Conservation (phyloP, 2,329 filamentous ascomycete genomes). For the Cercospora beticola region DNA sequence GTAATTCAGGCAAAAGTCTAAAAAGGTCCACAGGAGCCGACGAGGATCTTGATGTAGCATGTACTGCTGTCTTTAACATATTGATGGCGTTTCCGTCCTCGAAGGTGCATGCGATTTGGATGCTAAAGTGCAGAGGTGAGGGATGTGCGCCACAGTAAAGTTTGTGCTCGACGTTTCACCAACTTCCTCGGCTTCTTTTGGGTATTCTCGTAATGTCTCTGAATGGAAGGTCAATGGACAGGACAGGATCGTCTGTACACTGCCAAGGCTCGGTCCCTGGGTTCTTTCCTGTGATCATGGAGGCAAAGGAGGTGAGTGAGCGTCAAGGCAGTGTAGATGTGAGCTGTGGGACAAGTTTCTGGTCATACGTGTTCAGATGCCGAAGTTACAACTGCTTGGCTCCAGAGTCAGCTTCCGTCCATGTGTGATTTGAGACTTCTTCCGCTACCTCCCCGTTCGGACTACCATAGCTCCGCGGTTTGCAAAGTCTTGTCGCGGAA, state of each 20-base stretch:
- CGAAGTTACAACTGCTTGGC: too few species aligned
- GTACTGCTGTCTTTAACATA: not conserved
- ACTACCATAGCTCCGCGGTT: too few species aligned
- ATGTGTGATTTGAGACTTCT: too few species aligned
- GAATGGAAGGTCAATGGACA: not conserved
- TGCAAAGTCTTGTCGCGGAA: too few species aligned
- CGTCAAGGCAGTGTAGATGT: too few species aligned
- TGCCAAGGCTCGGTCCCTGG: not conserved
- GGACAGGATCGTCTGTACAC: not conserved
- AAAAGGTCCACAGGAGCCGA: not conserved
- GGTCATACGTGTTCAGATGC: too few species aligned
- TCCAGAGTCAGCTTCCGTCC: too few species aligned
- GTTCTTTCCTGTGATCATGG: too few species aligned
- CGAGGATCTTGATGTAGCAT: not conserved
- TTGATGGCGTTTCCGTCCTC: not conserved
- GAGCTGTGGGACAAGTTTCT: too few species aligned
- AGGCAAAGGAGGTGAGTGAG: too few species aligned
- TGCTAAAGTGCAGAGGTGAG: not conserved
- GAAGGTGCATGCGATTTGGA: not conserved
- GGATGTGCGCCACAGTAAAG: not conserved
- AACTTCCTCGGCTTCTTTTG: not conserved
- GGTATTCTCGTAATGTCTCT: not conserved
- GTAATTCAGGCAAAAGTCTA: not conserved
- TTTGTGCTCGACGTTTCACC: not conserved
- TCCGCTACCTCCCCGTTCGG: too few species aligned